Evolutionary conservation across 1,139 yeast species (phyloP).

Genomic region (Pichia norvegensis): DNA sequence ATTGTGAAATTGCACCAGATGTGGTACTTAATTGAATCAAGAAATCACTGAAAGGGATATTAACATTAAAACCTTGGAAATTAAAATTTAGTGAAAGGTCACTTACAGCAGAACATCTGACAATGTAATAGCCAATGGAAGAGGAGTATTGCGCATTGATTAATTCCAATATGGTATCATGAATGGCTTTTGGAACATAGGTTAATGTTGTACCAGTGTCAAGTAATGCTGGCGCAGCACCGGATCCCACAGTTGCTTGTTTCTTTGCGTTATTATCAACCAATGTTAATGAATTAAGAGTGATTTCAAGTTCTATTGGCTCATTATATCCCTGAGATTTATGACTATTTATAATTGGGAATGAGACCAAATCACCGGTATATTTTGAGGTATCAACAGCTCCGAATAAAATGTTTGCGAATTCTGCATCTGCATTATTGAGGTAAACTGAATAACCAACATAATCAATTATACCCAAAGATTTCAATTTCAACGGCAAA

Average conservation of each 20-base stretch:
- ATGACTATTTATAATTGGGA: conserved; percentile 38
- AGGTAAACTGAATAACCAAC: conserved; percentile 49
- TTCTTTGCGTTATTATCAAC: conserved; percentile 2
- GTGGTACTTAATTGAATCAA: conserved; percentile 10
- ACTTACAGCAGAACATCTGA: conserved; percentile 27
- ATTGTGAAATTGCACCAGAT: conserved; percentile 5
- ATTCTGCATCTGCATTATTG: conserved; percentile 31
- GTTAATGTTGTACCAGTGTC: conserved; percentile 67
- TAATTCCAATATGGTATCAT: conserved; percentile 32
- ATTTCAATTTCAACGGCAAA: conserved; percentile 48
- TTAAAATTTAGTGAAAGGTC: conserved; percentile 32
- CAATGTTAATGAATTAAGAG: conserved; percentile 29
- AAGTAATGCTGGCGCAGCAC: conserved; percentile 40
- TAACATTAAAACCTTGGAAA: conserved; percentile 47
- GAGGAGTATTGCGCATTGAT: conserved; percentile 35
- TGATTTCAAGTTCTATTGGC: conserved; percentile 39
- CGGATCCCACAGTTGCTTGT: conserved; percentile 31
- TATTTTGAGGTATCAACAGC: conserved; percentile 50
- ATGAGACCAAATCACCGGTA: conserved; percentile 37
- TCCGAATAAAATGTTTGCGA: conserved; percentile 48
- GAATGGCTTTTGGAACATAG: conserved; percentile 39
- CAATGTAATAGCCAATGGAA: conserved; percentile 30
- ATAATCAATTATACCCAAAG: conserved; percentile 43
- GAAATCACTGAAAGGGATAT: conserved; percentile 39
- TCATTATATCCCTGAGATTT: conserved; percentile 22